Evolutionary conservation across 106 monocot species (phyloP).

Genomic region (Dendrobium huoshanense): DNA sequence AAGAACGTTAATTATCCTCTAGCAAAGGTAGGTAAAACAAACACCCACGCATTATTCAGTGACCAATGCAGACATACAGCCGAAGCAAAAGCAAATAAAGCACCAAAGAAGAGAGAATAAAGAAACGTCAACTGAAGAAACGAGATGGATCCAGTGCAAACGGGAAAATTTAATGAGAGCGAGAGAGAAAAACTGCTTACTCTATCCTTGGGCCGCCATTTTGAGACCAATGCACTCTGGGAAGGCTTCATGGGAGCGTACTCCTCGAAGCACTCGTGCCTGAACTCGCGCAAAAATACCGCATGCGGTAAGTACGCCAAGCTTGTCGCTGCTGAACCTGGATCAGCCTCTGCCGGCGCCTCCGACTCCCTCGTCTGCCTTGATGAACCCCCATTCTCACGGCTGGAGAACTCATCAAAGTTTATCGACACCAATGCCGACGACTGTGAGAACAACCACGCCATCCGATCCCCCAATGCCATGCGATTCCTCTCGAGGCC

Average conservation of each 20-base stretch:
- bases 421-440: slow-evolving; percentile 22
- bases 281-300: slow-evolving; percentile 40
- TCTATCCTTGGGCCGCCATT: slow-evolving; percentile 58
- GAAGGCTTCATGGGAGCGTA: slow-evolving; percentile 25
- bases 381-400: slow-evolving; percentile 18
- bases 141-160: too few species aligned
- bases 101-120: background rate
- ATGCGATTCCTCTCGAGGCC: background rate
- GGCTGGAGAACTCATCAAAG: slow-evolving; percentile 23
- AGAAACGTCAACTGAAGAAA: background rate
- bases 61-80: background rate
- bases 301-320: slow-evolving; percentile 56
- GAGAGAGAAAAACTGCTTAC: slow-evolving; percentile 10
- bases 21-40: background rate
- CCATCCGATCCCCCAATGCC: slow-evolving; percentile 13
- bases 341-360: slow-evolving; percentile 2
- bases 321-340: slow-evolving; percentile 5
- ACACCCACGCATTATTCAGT: background rate
- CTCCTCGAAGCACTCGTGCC: slow-evolving; percentile 46
- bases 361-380: slow-evolving; percentile 28
- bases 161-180: too few species aligned
- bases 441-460: slow-evolving; percentile 29
- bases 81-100: background rate
- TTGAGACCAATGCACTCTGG: slow-evolving; percentile 36
- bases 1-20: background rate